phyloP scores from a whole-genome alignment of 768 basidiomycete genomes.

The Naematelia encephala region DNA sequence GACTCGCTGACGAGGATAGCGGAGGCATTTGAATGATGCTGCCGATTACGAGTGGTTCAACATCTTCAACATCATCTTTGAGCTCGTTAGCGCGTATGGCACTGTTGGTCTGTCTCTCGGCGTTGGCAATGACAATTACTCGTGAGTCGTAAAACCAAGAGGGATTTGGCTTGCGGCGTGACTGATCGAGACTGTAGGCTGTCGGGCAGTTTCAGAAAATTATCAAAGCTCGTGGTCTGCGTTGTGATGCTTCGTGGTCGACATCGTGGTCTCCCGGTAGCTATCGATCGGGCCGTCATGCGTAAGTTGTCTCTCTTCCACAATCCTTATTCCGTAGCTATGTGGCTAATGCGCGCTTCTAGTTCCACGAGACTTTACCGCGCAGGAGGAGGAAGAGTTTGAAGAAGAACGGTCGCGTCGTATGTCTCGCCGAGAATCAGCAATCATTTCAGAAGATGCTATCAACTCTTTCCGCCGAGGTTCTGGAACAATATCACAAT shows the following conservation, averaged over 20 bases:
- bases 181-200: slow-evolving; percentile 58
- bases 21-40: slow-evolving; percentile 59
- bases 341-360: background rate
- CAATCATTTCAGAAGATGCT: slow-evolving; percentile 16
- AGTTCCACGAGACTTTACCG: slow-evolving; percentile 49
- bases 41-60: slow-evolving; percentile 69
- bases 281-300: slow-evolving; percentile 51
- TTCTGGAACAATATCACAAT: background rate
- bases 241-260: slow-evolving; percentile 90
- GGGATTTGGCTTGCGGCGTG: background rate
- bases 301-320: slow-evolving; percentile 15
- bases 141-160: slow-evolving; percentile 9
- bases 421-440: slow-evolving; percentile 26
- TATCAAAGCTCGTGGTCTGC: slow-evolving; percentile 84
- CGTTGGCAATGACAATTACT: slow-evolving; percentile 58
- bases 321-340: background rate
- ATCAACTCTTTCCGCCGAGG: slow-evolving; percentile 10
- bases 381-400: slow-evolving; percentile 44
- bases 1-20: slow-evolving; percentile 52
- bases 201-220: slow-evolving; percentile 67
- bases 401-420: slow-evolving; percentile 45
- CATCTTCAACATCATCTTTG: slow-evolving; percentile 64
- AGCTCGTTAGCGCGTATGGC: slow-evolving; percentile 51
- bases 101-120: slow-evolving; percentile 80
- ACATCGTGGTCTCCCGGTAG: slow-evolving; percentile 64